phyloP scores from a whole-genome alignment of 257 asterid species.

The Salvia splendens region DNA sequence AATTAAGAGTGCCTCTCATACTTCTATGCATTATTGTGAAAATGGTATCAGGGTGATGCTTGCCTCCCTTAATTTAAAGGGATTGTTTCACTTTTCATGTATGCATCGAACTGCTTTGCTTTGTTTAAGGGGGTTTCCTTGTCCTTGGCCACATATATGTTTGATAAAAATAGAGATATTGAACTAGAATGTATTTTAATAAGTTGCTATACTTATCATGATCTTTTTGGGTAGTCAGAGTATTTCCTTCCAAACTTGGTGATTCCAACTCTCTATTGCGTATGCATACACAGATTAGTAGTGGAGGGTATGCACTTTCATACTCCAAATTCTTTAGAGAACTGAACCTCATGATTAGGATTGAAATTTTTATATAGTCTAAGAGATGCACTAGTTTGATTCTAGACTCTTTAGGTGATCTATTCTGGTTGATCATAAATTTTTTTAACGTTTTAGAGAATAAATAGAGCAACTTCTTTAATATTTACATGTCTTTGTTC shows the following conservation, averaged over 20 bases:
- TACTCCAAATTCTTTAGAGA: neutral
- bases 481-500: no score
- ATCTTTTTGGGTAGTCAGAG: neutral
- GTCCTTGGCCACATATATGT: constrained; percentile 9
- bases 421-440: no score
- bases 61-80: constrained; percentile 10
- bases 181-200: neutral
- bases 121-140: constrained; percentile 10
- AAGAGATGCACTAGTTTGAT: neutral
- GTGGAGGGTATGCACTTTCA: neutral
- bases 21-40: constrained; percentile 76
- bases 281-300: neutral
- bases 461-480: no score
- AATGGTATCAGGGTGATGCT: constrained; percentile 73
- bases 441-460: no score
- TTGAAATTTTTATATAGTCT: neutral
- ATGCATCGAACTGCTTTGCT: neutral
- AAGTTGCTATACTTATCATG: neutral
- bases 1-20: constrained; percentile 73
- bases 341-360: constrained; percentile 9
- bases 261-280: neutral
- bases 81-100: constrained; percentile 12
- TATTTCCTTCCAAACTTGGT: constrained; percentile 16
- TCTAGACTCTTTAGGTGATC: neutral
- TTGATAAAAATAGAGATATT: neutral